Evolutionary conservation across 805 yeast species (phyloP).

Genomic region (Millerozyma miso): DNA sequence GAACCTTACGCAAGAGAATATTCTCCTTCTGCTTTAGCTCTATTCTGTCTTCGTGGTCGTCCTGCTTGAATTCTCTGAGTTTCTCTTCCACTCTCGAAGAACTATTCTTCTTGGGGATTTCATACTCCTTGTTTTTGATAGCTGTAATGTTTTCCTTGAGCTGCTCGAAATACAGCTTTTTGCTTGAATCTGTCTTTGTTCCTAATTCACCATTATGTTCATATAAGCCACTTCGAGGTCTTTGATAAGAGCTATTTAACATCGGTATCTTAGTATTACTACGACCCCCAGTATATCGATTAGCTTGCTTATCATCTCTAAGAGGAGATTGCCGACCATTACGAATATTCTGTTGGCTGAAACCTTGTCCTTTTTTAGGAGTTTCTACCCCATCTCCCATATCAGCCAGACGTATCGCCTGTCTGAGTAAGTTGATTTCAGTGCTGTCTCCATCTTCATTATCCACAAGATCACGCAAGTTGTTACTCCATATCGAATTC

Average conservation of each 20-base stretch:
- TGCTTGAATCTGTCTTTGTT: neutral
- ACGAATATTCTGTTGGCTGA: conserved; percentile 5
- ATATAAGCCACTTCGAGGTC: neutral
- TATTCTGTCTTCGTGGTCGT: neutral
- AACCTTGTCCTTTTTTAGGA: neutral
- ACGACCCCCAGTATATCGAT: conserved; percentile 3
- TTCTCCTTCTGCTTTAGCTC: conserved; percentile 2
- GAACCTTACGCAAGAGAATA: conserved; percentile 2
- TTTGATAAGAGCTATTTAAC: neutral
- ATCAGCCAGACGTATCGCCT: conserved; percentile 2
- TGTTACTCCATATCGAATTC: conserved; percentile 7
- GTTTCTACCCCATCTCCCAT: conserved; percentile 3
- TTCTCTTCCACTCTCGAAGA: neutral
- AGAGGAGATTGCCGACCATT: neutral
- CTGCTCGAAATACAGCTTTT: conserved; percentile 12
- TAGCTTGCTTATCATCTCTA: conserved; percentile 3
- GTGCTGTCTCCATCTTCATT: conserved; percentile 8
- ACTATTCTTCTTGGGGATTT: conserved; percentile 10
- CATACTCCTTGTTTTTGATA: conserved; percentile 17
- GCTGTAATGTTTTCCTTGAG: conserved; percentile 19
- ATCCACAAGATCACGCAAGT: conserved; percentile 8
- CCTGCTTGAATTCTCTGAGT: neutral
- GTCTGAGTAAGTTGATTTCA: conserved; percentile 6
- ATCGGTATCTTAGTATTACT: conserved; percentile 2
- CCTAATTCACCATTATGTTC: neutral